These are phyloP conservation scores for Nigrospora sphaerica DNA, from an alignment of 2,329 filamentous ascomycete genomes.

Conservation along the genomic window DNA sequence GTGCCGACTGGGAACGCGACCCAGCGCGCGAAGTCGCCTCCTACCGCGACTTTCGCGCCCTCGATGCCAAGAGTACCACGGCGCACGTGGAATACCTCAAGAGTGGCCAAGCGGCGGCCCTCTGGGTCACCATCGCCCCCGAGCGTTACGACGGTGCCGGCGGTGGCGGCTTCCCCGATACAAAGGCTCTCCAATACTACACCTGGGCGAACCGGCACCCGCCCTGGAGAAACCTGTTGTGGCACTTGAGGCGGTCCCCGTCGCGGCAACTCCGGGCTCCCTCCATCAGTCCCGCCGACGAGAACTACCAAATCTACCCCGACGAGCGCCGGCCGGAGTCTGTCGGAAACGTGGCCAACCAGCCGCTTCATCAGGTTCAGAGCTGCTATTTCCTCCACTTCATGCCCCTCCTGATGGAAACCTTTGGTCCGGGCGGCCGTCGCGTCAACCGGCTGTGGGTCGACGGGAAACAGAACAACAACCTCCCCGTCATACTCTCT, in stretches of 20 bases:
- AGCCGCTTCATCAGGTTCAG: not conserved
- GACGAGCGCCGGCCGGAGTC: not conserved
- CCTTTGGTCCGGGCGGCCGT: not conserved
- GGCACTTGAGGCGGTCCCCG: not conserved
- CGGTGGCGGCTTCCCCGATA: no score
- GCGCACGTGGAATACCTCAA: not conserved
- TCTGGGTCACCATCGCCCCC: not conserved
- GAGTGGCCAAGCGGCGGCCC: not conserved
- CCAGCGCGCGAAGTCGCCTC: not conserved
- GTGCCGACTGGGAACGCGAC: not conserved
- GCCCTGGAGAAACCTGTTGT: not conserved
- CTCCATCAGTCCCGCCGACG: not conserved
- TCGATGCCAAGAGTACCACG: not conserved
- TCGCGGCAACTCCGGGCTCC: not conserved
- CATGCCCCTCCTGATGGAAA: not conserved
- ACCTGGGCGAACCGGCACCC: not conserved
- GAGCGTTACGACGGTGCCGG: not conserved
- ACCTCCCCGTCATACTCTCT: not conserved
- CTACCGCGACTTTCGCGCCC: not conserved
- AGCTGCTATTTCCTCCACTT: not conserved
- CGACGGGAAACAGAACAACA: not conserved
- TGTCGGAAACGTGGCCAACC: no score
- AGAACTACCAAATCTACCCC: not conserved
- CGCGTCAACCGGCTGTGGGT: not conserved
- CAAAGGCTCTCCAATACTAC: not conserved